phyloP scores from a whole-genome alignment of 768 basidiomycete species.

The Mycena capillaripes region DNA sequence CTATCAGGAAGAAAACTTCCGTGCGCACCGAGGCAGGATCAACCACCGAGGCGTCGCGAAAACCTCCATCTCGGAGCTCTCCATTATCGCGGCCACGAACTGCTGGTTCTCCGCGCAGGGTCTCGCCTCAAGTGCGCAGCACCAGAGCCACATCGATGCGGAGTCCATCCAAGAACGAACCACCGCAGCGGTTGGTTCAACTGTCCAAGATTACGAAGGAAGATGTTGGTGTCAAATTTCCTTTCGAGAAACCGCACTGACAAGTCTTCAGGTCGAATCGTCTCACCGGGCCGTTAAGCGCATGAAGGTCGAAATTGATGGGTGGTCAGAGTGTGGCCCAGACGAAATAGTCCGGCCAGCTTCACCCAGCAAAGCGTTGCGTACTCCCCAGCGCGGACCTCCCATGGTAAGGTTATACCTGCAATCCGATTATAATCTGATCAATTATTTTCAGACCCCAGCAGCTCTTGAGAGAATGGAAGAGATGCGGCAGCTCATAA shows the following conservation, averaged over 20 bases:
- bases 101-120: slow-evolving; percentile 64
- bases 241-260: not conserved
- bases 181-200: slow-evolving; percentile 61
- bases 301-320: slow-evolving; percentile 79
- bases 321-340: slow-evolving; percentile 46
- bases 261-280: slow-evolving; percentile 70
- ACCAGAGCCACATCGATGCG: slow-evolving; percentile 49
- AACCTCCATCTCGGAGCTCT: slow-evolving; percentile 61
- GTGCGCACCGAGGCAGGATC: slow-evolving; percentile 60
- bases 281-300: slow-evolving; percentile 81
- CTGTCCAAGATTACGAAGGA: slow-evolving; percentile 70
- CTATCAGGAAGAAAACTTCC: slow-evolving; percentile 88
- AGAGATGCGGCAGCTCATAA: slow-evolving; percentile 86
- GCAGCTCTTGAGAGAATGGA: slow-evolving; percentile 85
- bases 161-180: slow-evolving; percentile 49
- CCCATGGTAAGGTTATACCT: slow-evolving; percentile 55
- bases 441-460: slow-evolving; percentile 62
- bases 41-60: slow-evolving; percentile 56
- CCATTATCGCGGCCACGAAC: slow-evolving; percentile 64
- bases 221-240: slow-evolving; percentile 64
- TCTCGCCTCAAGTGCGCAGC: slow-evolving; percentile 67
- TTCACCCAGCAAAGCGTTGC: slow-evolving; percentile 71
- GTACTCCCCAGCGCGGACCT: slow-evolving; percentile 60
- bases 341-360: slow-evolving; percentile 59
- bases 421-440: slow-evolving; percentile 10